phyloP scores from a whole-genome alignment of 2,329 filamentous ascomycete genomes.

The Dothistroma pini region DNA sequence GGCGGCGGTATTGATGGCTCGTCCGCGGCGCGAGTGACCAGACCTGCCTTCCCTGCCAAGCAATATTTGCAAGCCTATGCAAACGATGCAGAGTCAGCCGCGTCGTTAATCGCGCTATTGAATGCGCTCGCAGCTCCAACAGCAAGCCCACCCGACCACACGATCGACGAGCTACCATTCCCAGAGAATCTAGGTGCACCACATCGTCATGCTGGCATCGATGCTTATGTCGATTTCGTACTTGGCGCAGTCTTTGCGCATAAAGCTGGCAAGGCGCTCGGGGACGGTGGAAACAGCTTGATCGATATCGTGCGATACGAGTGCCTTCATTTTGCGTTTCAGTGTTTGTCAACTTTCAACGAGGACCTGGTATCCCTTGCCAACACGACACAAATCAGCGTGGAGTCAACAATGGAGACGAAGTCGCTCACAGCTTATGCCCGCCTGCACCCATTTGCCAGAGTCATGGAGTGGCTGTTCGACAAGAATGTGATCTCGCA shows the following conservation, averaged over 20 bases:
- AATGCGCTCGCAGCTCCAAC: slow-evolving; percentile 67
- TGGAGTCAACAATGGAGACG: slow-evolving; percentile 71
- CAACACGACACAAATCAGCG: slow-evolving; percentile 69
- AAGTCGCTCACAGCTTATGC: slow-evolving; percentile 77
- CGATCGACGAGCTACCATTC: slow-evolving; percentile 72
- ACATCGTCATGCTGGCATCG: slow-evolving; percentile 79
- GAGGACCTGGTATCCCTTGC: slow-evolving; percentile 86
- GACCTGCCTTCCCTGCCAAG: slow-evolving; percentile 25
- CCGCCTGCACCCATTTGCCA: slow-evolving; percentile 82
- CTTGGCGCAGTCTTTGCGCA: slow-evolving; percentile 63
- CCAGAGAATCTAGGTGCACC: slow-evolving; percentile 77
- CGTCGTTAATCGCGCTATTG: slow-evolving; percentile 76
- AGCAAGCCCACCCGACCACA: slow-evolving; percentile 57
- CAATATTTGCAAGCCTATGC: slow-evolving; percentile 32
- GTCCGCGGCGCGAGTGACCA: slow-evolving; percentile 14
- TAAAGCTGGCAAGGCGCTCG: slow-evolving; percentile 55
- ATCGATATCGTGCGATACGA: slow-evolving; percentile 63
- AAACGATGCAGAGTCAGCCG: slow-evolving; percentile 44
- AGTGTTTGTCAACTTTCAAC: slow-evolving; percentile 83
- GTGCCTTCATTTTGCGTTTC: slow-evolving; percentile 78
- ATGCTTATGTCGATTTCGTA: slow-evolving; percentile 88
- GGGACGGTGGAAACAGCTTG: slow-evolving; percentile 61
- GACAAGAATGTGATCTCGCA: slow-evolving; percentile 82
- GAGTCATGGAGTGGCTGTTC: slow-evolving; percentile 98
- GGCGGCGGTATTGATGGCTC: slow-evolving; percentile 40